phyloP scores from a whole-genome alignment of 495 filamentous ascomycete genomes.

The Penicillium coffeae region DNA sequence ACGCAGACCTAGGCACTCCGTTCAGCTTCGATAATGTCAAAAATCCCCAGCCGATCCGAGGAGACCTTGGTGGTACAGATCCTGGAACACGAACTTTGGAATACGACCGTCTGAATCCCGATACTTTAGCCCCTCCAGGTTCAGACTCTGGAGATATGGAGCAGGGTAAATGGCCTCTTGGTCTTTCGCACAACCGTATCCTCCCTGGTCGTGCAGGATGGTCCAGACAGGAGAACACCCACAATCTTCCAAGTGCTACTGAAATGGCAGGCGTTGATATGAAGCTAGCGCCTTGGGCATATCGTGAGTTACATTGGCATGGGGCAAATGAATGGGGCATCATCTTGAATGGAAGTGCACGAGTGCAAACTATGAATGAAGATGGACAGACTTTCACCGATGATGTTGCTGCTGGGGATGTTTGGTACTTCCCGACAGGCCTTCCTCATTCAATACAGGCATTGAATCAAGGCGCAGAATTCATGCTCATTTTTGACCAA shows the following conservation, averaged over 20 bases:
- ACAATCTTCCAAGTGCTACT: slow-evolving; percentile 1
- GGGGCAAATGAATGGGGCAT: slow-evolving; percentile 6
- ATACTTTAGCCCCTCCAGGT: slow-evolving; percentile 4
- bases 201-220: slow-evolving; percentile 5
- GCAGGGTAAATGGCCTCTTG: slow-evolving; percentile 7
- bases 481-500: slow-evolving; percentile 7
- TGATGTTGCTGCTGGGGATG: slow-evolving; percentile 4
- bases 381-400: slow-evolving; percentile 6
- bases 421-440: slow-evolving; percentile 5
- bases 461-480: slow-evolving; percentile 2
- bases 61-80: slow-evolving; percentile 6
- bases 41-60: slow-evolving; percentile 5
- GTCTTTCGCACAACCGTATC: slow-evolving; percentile 6
- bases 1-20: slow-evolving; percentile 3
- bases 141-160: slow-evolving; percentile 2
- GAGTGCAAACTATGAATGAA: slow-evolving; percentile 5
- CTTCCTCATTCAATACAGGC: slow-evolving; percentile 6
- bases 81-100: slow-evolving; percentile 3
- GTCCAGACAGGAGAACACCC: slow-evolving; percentile 6
- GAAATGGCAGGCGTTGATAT: slow-evolving; percentile 6
- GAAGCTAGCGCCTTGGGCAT: slow-evolving; percentile 6
- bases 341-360: slow-evolving; percentile 5
- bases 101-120: slow-evolving; percentile 6
- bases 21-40: slow-evolving; percentile 2
- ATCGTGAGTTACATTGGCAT: slow-evolving; percentile 7